Conservation (phyloP, 495 filamentous ascomycete species). For the Aspergillus mulundensis region DNA sequence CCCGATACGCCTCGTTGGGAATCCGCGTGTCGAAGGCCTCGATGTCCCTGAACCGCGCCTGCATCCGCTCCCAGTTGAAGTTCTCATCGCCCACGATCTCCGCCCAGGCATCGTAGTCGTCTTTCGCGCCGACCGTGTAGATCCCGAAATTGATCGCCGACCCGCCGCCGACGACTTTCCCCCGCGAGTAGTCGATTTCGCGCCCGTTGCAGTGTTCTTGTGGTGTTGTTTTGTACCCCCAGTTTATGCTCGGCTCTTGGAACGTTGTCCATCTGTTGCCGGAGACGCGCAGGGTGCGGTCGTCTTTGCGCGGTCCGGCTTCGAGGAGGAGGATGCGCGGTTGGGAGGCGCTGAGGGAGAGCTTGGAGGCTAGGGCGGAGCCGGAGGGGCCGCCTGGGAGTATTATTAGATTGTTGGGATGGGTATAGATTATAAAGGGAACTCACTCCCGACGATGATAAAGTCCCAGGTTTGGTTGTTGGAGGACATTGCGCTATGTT, state of each 20-base stretch:
- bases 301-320: constrained; percentile 49
- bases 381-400: constrained; percentile 54
- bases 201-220: constrained; percentile 49
- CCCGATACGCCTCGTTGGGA: constrained; percentile 29
- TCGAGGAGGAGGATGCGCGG: constrained; percentile 56
- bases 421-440: not conserved
- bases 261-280: constrained; percentile 53
- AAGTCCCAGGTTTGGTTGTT: constrained; percentile 1
- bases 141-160: constrained; percentile 62
- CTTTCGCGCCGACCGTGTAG: constrained; percentile 51
- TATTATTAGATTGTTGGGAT: not conserved
- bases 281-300: constrained; percentile 41
- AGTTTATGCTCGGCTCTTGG: constrained; percentile 47
- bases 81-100: constrained; percentile 33
- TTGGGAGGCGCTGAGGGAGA: constrained; percentile 40
- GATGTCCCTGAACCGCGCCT: constrained; percentile 44
- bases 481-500: not conserved
- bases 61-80: constrained; percentile 49
- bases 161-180: constrained; percentile 57
- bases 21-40: constrained; percentile 49
- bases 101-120: constrained; percentile 60
- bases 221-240: constrained; percentile 56
- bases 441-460: constrained; percentile 9
- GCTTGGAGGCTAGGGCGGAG: constrained; percentile 41
- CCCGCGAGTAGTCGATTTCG: constrained; percentile 53